Conservation (phyloP, 164 flowering plant species). For the Aristolochia californica region DNA sequence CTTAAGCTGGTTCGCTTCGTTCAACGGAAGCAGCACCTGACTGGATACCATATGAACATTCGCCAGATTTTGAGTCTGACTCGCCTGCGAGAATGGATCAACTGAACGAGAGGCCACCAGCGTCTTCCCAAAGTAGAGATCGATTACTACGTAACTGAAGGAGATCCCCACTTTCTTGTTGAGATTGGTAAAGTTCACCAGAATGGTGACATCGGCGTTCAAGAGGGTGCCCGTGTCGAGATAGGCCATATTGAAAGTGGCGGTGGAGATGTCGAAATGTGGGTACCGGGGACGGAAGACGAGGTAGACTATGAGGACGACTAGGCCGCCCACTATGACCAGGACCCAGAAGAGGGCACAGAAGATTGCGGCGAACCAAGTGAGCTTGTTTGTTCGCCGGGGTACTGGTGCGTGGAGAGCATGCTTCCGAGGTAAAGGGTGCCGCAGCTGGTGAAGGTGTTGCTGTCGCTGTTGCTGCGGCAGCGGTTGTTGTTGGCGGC, state of each 20-base stretch:
- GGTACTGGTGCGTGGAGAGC: background rate
- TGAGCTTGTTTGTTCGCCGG: constrained; percentile 20
- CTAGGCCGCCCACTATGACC: constrained; percentile 47
- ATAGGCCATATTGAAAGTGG: constrained; percentile 62
- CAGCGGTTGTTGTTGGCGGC: no score
- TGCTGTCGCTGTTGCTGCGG: background rate
- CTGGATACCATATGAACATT: constrained; percentile 45
- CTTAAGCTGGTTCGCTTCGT: constrained; percentile 17
- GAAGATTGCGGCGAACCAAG: constrained; percentile 43
- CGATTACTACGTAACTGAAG: constrained; percentile 33
- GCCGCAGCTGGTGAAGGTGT: background rate
- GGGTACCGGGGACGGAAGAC: constrained; percentile 57
- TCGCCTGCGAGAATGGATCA: constrained; percentile 36
- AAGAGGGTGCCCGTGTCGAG: constrained; percentile 60
- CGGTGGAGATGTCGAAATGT: constrained; percentile 38
- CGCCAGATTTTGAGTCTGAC: constrained; percentile 18
- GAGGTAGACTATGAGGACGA: constrained; percentile 58
- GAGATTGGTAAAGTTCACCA: constrained; percentile 68
- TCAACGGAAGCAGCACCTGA: constrained; percentile 38
- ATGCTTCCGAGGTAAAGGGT: background rate
- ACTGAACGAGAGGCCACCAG: constrained; percentile 41
- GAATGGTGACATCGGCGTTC: constrained; percentile 53
- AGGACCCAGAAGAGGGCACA: constrained; percentile 49
- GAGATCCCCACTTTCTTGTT: constrained; percentile 53
- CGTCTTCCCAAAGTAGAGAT: constrained; percentile 38